Conservation (phyloP, 805 yeast species). For the Nakazawaea ernobii region DNA sequence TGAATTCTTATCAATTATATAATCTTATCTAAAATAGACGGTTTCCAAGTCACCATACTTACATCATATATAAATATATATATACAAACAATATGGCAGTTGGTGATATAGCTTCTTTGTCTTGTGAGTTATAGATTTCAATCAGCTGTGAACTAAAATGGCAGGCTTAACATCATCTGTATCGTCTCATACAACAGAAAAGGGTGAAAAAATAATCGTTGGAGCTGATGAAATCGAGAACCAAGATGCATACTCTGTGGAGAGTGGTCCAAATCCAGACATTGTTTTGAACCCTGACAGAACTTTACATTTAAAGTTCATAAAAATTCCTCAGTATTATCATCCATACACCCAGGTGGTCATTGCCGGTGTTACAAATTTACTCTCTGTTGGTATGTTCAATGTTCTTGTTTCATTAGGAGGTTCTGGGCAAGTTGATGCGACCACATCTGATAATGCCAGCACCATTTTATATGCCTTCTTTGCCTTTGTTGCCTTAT, state of each 20-base stretch:
- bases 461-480: conserved; percentile 5
- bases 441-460: conserved; percentile 8
- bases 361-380: conserved; percentile 14
- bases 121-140: too few relatives aligned
- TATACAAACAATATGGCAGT: too few relatives aligned
- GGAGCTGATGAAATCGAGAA: background rate
- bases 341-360: conserved; percentile 12
- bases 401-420: conserved; percentile 5
- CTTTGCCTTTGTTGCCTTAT: conserved; percentile 7
- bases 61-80: too few relatives aligned
- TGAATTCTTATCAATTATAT: too few relatives aligned
- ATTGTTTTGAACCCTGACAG: conserved; percentile 4
- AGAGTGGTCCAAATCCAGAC: background rate
- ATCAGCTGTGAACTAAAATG: background rate
- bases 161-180: background rate
- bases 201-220: background rate
- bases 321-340: conserved; percentile 3
- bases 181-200: background rate
- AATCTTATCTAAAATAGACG: too few relatives aligned
- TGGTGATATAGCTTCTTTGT: too few relatives aligned
- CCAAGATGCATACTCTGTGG: background rate
- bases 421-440: conserved; percentile 6
- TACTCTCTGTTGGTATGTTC: conserved; percentile 12
- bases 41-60: too few relatives aligned
- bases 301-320: background rate